A percentile compares a stretch with the other conserved stretches of the same genome.
Evolutionary conservation across 1,139 yeast species (phyloP).

Genomic region (Dujonia santamariae): DNA sequence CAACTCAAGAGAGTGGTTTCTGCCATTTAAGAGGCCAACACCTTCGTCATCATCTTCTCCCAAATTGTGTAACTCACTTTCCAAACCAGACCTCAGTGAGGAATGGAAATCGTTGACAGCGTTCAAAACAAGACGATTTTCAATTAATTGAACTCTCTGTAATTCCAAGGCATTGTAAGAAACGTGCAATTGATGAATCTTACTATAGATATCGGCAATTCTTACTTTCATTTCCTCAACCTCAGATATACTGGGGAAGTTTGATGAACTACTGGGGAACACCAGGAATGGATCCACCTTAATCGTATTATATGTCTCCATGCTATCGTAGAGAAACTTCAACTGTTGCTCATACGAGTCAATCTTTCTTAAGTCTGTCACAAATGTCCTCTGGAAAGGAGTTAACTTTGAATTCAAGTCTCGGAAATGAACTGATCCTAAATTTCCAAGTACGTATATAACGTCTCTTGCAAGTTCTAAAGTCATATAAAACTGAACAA

Average conservation of each 20-base stretch:
- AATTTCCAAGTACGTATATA: slow-evolving; percentile 74
- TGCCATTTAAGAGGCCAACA: slow-evolving; percentile 29
- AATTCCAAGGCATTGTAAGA: slow-evolving; percentile 23
- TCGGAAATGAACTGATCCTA: slow-evolving; percentile 84
- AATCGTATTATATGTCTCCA: slow-evolving; percentile 31
- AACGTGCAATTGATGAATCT: slow-evolving; percentile 33
- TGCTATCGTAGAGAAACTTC: slow-evolving; percentile 27
- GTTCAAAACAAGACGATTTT: slow-evolving; percentile 31
- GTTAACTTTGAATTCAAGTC: slow-evolving; percentile 79
- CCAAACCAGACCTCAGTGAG: slow-evolving; percentile 9
- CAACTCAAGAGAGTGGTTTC: slow-evolving; percentile 26
- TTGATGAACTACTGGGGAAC: slow-evolving; percentile 14
- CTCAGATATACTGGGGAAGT: slow-evolving; percentile 28
- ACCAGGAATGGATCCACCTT: slow-evolving; percentile 25
- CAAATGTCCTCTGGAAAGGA: slow-evolving; percentile 84
- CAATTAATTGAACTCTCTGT: slow-evolving; percentile 24
- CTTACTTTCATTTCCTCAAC: slow-evolving; percentile 26
- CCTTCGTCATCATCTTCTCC: slow-evolving; percentile 26
- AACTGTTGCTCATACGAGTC: slow-evolving; percentile 32
- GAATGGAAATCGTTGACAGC: slow-evolving; percentile 30
- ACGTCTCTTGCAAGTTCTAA: slow-evolving; percentile 86
- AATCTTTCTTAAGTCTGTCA: slow-evolving; percentile 68
- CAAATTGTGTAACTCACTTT: slow-evolving; percentile 7
- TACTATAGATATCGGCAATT: slow-evolving; percentile 20
- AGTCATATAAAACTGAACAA: slow-evolving; percentile 90